Conservation (phyloP, 2,329 filamentous ascomycete genomes). For the Penicillium janthinellum region DNA sequence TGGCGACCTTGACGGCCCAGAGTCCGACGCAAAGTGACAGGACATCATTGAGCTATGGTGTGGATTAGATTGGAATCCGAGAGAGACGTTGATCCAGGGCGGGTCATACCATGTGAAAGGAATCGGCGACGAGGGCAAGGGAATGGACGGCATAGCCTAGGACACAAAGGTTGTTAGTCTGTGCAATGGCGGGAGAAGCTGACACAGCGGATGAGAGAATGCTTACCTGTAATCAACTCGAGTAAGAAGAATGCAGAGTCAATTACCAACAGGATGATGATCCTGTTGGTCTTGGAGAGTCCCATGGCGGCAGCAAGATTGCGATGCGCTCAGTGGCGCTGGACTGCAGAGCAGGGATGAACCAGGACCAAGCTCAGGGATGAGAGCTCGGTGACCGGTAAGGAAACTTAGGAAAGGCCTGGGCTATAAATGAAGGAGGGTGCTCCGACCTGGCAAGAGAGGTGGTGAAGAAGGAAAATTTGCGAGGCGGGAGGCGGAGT, state of each 20-base stretch:
- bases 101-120: conserved; percentile 86
- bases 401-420: neutral
- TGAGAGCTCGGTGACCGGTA: neutral
- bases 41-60: conserved; percentile 83
- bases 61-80: neutral
- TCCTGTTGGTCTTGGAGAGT: conserved; percentile 89
- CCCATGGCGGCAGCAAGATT: conserved; percentile 59
- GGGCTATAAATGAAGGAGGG: neutral
- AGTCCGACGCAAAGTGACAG: conserved; percentile 88
- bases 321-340: conserved; percentile 30
- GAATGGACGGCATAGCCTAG: conserved; percentile 81
- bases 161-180: conserved; percentile 8
- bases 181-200: neutral
- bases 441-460: neutral
- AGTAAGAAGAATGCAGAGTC: conserved; percentile 88
- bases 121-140: conserved; percentile 90
- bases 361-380: conserved; percentile 1
- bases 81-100: neutral
- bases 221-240: conserved; percentile 73
- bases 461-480: neutral
- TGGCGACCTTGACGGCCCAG: conserved; percentile 91
- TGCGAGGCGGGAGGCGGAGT: neutral
- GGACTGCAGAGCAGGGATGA: conserved; percentile 16
- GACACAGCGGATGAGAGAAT: neutral
- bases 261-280: conserved; percentile 88